These are phyloP conservation scores for Fraxinus pennsylvanica DNA, from an alignment of 257 asterid species.

Conservation along the genomic window DNA sequence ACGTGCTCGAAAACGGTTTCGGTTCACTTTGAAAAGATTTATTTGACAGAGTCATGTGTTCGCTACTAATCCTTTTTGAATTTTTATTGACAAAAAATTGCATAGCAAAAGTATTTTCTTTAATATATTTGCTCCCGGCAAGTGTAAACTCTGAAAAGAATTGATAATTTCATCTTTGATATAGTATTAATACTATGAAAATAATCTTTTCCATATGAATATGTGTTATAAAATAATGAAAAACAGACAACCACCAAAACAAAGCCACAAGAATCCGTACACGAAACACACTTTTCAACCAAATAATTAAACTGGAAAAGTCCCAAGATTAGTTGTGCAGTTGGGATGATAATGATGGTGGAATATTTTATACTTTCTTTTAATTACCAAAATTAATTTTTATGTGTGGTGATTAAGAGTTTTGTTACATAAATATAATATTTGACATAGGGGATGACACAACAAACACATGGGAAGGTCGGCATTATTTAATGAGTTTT, in stretches of 20 bases:
- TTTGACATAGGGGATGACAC: no score
- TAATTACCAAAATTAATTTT: conserved; percentile 17
- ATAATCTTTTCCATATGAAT: no score
- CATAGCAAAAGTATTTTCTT: not conserved
- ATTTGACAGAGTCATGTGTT: no score
- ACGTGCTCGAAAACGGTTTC: no score
- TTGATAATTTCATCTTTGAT: not conserved
- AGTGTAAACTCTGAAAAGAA: no score
- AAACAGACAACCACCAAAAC: not conserved
- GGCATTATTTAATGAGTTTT: no score
- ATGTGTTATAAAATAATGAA: not conserved
- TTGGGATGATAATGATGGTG: conserved; percentile 38
- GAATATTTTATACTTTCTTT: conserved; percentile 19
- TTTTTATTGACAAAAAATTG: no score
- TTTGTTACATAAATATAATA: no score
- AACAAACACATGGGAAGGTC: no score
- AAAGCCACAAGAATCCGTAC: conserved; percentile 6
- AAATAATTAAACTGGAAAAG: conserved; percentile 34
- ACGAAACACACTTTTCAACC: conserved; percentile 28
- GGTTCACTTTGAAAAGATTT: no score
- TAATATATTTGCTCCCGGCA: no score
- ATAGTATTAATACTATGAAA: not conserved
- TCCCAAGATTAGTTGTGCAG: conserved; percentile 38
- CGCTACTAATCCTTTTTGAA: no score
- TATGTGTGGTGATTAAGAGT: not conserved